Conservation (phyloP, 768 basidiomycete genomes). For the Kwoniella sp. region DNA sequence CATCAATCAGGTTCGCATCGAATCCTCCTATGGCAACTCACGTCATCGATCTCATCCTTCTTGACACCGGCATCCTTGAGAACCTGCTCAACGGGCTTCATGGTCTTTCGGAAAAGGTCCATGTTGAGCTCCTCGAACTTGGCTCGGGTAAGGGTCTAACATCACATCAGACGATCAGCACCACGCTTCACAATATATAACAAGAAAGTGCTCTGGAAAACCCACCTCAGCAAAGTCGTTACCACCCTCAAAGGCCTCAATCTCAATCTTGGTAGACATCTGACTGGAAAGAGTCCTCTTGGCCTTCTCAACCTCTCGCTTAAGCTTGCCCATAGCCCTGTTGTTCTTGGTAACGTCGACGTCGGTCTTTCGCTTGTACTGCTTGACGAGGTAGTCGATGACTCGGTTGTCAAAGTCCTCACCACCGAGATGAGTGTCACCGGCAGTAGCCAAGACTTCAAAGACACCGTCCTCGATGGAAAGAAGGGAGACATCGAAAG, state of each 20-base stretch:
- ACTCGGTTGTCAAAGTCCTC: slow-evolving; percentile 98
- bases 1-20: neutral
- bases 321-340: slow-evolving; percentile 84
- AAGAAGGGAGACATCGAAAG: slow-evolving; percentile 94
- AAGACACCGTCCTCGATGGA: slow-evolving; percentile 98
- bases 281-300: slow-evolving; percentile 91
- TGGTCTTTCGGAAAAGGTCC: slow-evolving; percentile 98
- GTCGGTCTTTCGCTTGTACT: slow-evolving; percentile 93
- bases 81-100: slow-evolving; percentile 99
- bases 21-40: slow-evolving; percentile 54
- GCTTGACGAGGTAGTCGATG: slow-evolving; percentile 93
- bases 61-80: slow-evolving; percentile 96
- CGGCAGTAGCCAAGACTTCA: slow-evolving; percentile 96
- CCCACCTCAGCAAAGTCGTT: slow-evolving; percentile 87
- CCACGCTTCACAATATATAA: neutral
- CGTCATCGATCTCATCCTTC: slow-evolving; percentile 95
- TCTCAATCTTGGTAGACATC: slow-evolving; percentile 87
- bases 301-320: slow-evolving; percentile 90
- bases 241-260: slow-evolving; percentile 92
- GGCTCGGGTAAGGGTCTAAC: slow-evolving; percentile 74
- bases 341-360: slow-evolving; percentile 77
- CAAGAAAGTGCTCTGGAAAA: neutral
- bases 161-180: neutral
- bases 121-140: slow-evolving; percentile 99
- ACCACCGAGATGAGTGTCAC: slow-evolving; percentile 97